Evolutionary conservation across 192 early-diverging fungal genomes (phyloP).

Genomic region (Podila clonocystis): DNA sequence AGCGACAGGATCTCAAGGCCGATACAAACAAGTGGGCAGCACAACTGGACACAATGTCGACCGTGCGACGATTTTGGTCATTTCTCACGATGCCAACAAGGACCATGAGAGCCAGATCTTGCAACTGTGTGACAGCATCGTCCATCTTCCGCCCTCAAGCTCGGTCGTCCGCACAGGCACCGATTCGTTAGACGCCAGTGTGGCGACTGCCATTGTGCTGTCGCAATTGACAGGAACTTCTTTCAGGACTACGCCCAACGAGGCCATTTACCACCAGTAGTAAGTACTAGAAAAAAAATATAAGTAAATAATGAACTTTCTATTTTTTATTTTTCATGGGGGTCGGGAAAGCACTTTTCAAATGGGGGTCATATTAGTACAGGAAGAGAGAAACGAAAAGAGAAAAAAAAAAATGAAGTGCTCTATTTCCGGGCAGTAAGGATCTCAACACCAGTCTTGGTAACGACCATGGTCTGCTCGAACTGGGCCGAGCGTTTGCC

Average conservation of each 20-base stretch:
- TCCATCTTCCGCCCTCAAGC: not conserved
- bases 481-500: slow-evolving; percentile 98
- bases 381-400: too few species aligned
- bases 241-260: too few species aligned
- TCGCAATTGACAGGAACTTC: not conserved
- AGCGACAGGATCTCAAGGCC: not conserved
- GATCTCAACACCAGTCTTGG: slow-evolving; percentile 91
- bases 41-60: not conserved
- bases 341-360: too few species aligned
- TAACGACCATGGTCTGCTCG: slow-evolving; percentile 95
- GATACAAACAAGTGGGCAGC: not conserved
- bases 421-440: slow-evolving; percentile 57
- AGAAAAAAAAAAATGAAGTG: too few species aligned
- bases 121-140: not conserved
- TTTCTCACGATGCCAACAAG: not conserved
- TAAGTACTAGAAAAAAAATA: too few species aligned
- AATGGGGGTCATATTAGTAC: too few species aligned
- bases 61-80: not conserved
- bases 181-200: not conserved
- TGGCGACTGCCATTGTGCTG: not conserved
- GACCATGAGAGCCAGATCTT: not conserved
- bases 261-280: too few species aligned
- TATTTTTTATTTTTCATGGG: too few species aligned
- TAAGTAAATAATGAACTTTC: too few species aligned
- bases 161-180: not conserved